Percentiles rank a stretch among this genome's conserved stretches.
phyloP scores from a whole-genome alignment of 768 basidiomycete species.

The Agaricus subrufescens region DNA sequence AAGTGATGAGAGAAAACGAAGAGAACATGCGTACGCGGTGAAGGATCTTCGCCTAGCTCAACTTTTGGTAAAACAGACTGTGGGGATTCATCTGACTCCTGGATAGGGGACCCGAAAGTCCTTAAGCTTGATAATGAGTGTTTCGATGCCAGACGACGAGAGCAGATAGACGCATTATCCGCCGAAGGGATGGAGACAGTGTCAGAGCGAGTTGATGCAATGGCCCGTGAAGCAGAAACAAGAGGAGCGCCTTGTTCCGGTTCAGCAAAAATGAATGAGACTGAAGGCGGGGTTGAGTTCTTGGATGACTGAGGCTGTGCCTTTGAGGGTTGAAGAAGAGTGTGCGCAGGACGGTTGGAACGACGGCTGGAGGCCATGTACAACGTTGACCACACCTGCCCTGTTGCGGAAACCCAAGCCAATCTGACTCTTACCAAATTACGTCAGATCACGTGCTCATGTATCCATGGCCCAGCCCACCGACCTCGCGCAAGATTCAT shows the following conservation, averaged over 20 bases:
- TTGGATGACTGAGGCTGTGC: neutral
- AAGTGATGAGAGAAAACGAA: neutral
- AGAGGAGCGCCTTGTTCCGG: slow-evolving; percentile 9
- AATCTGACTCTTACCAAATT: neutral
- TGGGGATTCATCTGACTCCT: neutral
- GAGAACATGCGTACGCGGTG: neutral
- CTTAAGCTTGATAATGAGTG: neutral
- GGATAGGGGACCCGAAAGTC: neutral
- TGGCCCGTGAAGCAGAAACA: neutral
- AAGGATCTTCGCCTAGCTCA: neutral
- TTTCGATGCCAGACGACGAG: neutral
- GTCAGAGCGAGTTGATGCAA: slow-evolving; percentile 1
- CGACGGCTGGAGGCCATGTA: slow-evolving; percentile 5
- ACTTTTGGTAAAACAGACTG: neutral
- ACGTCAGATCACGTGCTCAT: slow-evolving; percentile 9
- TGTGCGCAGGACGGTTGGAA: slow-evolving; percentile 5
- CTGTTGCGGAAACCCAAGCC: neutral
- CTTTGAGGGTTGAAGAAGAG: neutral
- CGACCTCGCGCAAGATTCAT: too few species aligned
- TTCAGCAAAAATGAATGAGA: slow-evolving; percentile 4
- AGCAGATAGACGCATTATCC: neutral
- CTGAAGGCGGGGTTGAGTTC: neutral
- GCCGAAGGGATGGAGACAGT: neutral
- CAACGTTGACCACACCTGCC: neutral
- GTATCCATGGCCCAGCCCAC: neutral